These are phyloP conservation scores for Paxillus rubicundulus DNA, from an alignment of 768 basidiomycete genomes.

Conservation along the genomic window DNA sequence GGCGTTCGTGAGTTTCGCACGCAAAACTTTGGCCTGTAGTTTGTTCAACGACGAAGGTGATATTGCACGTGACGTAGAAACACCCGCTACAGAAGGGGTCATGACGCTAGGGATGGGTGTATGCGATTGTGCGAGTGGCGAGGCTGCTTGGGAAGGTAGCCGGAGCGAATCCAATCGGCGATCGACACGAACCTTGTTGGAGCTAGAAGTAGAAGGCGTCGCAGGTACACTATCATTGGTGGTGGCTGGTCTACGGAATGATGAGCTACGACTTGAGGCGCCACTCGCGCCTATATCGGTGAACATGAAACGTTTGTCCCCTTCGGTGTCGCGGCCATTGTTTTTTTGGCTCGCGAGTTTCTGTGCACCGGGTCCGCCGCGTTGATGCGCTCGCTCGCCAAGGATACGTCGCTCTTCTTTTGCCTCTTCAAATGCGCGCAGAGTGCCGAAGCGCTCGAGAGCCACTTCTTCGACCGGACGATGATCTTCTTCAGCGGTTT, in stretches of 20 bases:
- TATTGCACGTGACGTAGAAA: constrained; percentile 43
- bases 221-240: constrained; percentile 50
- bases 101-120: constrained; percentile 92
- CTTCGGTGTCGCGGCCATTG: constrained; percentile 36
- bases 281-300: constrained; percentile 61
- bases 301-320: constrained; percentile 65
- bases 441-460: constrained; percentile 80
- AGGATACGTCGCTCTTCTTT: constrained; percentile 81
- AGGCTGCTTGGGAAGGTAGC: constrained; percentile 55
- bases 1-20: constrained; percentile 85
- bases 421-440: constrained; percentile 87
- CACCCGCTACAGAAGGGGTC: constrained; percentile 55
- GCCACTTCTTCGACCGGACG: constrained; percentile 73
- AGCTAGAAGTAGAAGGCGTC: constrained; percentile 47
- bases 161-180: constrained; percentile 61
- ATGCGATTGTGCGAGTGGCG: constrained; percentile 57
- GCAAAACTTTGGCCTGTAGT: constrained; percentile 88
- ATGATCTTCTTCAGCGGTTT: constrained; percentile 85
- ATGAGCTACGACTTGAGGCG: constrained; percentile 74
- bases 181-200: constrained; percentile 38
- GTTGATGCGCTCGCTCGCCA: constrained; percentile 72
- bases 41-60: constrained; percentile 85
- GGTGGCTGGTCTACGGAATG: constrained; percentile 82
- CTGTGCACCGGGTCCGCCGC: constrained; percentile 30
- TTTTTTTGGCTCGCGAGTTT: constrained; percentile 37